Percentiles rank a stretch among this genome's conserved stretches.
phyloP scores from a whole-genome alignment of 78 protist species.

The Dictyostelium citrinum region DNA sequence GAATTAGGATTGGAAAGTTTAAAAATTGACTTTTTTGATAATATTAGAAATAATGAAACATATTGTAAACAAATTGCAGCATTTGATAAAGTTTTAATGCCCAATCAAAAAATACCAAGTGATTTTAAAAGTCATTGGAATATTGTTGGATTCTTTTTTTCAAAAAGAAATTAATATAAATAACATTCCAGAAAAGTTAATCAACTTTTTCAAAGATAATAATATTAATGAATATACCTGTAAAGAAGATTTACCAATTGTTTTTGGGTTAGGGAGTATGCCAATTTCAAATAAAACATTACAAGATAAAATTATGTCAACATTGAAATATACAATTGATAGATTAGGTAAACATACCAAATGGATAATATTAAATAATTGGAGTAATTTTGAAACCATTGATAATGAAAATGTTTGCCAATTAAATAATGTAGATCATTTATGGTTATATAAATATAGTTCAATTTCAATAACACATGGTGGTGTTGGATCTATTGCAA shows the following conservation, averaged over 20 bases:
- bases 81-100: not conserved
- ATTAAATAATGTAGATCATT: slow-evolving; percentile 11
- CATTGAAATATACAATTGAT: not conserved
- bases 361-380: not conserved
- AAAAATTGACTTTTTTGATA: not conserved
- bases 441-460: not conserved
- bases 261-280: slow-evolving; percentile 30
- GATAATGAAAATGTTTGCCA: not conserved
- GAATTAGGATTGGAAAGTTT: not conserved
- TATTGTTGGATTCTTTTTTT: not conserved
- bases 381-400: not conserved
- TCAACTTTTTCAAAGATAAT: not conserved
- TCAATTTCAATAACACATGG: not conserved
- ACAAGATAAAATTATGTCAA: not conserved
- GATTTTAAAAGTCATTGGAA: not conserved
- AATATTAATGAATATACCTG: not conserved
- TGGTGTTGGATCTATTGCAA: slow-evolving; percentile 7
- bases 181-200: not conserved
- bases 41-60: not conserved
- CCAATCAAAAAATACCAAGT: not conserved
- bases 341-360: not conserved
- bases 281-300: not conserved
- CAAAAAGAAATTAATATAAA: not conserved
- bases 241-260: slow-evolving; percentile 1
- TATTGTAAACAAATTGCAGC: not conserved